Conservation (phyloP, 225 moss, liverwort and hornwort genomes). For the Neckera pumila region DNA sequence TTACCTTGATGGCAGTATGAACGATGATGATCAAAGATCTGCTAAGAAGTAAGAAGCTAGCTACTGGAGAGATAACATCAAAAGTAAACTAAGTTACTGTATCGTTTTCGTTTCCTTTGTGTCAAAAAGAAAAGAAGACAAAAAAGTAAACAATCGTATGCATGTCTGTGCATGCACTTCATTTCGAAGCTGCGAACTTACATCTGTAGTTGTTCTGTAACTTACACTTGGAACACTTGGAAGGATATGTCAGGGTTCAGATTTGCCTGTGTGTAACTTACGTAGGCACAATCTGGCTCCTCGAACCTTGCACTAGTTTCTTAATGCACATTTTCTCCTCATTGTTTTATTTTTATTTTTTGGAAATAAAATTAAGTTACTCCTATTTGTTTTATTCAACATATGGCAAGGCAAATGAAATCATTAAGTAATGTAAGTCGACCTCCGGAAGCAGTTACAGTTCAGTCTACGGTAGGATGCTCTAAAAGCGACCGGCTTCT, state of each 20-base stretch:
- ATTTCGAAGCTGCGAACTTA: neutral
- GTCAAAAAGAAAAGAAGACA: too few relatives aligned
- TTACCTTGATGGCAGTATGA: neutral
- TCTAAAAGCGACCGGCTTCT: too few relatives aligned
- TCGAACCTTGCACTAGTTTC: neutral
- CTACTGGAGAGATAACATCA: too few relatives aligned
- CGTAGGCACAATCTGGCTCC: neutral
- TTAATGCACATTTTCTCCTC: neutral
- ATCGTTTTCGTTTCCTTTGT: too few relatives aligned
- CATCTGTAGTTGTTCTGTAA: neutral
- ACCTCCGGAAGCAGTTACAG: neutral
- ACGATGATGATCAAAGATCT: neutral
- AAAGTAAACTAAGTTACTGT: neutral
- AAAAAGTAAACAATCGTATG: neutral
- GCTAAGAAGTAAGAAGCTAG: too few relatives aligned
- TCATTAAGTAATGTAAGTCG: neutral
- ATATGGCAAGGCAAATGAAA: neutral
- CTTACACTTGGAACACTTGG: neutral
- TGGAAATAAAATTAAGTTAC: too few relatives aligned
- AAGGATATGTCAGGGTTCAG: neutral
- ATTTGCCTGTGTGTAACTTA: neutral
- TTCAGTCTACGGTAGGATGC: neutral
- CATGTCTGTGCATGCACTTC: neutral
- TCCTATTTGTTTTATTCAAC: neutral
- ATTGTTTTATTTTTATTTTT: neutral